phyloP scores from a whole-genome alignment of 345 rosid genomes.

The Odontarrhena argentea region DNA sequence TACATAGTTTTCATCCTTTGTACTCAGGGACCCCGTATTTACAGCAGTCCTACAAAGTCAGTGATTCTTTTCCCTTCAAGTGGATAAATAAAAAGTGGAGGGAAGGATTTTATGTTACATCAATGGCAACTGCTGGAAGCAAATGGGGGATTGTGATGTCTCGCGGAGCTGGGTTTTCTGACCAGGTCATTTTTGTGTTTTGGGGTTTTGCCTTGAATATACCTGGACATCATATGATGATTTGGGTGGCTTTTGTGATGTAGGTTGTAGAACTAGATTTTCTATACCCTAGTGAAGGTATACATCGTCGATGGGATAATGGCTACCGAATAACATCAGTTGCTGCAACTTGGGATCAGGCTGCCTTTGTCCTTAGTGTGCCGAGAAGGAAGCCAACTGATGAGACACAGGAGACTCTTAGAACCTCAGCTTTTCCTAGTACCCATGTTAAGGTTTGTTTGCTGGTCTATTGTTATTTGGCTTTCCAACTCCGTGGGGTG shows the following conservation, averaged over 20 bases:
- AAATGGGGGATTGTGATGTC: slow-evolving; percentile 99
- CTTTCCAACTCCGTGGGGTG: slow-evolving; percentile 2
- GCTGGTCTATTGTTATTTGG: slow-evolving; percentile 6
- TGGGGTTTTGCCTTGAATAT: neutral
- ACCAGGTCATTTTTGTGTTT: slow-evolving; percentile 58
- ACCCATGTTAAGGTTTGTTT: slow-evolving; percentile 82
- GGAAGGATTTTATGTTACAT: slow-evolving; percentile 88
- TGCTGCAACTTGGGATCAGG: slow-evolving; percentile 91
- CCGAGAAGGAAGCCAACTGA: slow-evolving; percentile 86
- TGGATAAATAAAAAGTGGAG: slow-evolving; percentile 98
- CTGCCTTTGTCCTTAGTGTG: slow-evolving; percentile 91
- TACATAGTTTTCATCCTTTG: slow-evolving; percentile 16
- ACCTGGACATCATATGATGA: slow-evolving; percentile 7
- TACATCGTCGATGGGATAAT: slow-evolving; percentile 92
- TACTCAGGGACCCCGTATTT: slow-evolving; percentile 78
- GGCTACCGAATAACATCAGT: slow-evolving; percentile 95
- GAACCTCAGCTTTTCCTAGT: slow-evolving; percentile 96
- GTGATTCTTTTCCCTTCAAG: slow-evolving; percentile 95
- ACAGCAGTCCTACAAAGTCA: slow-evolving; percentile 98
- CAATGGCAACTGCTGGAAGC: slow-evolving; percentile 96
- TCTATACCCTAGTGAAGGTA: slow-evolving; percentile 97
- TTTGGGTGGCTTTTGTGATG: neutral
- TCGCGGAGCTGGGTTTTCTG: slow-evolving; percentile 86
- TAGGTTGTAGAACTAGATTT: slow-evolving; percentile 98
- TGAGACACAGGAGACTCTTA: slow-evolving; percentile 95